These are phyloP conservation scores for Paramecium pentaurelia DNA, from an alignment of 73 alveolate genomes.

Conservation along the genomic window DNA sequence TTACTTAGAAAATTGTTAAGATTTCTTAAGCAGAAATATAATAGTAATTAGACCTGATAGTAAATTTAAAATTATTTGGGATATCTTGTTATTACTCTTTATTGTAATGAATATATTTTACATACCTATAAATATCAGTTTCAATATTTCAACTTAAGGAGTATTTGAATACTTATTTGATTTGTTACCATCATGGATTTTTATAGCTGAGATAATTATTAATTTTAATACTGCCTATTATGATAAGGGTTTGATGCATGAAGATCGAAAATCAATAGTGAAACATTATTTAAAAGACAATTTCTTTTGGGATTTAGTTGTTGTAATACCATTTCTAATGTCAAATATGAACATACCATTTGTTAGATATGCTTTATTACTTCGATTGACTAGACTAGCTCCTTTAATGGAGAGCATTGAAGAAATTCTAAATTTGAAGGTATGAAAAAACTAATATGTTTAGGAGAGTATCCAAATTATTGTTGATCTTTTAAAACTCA, in stretches of 20 bases:
- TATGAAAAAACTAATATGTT: not conserved
- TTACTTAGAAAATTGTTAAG: not conserved
- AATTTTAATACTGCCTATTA: conserved; percentile 70
- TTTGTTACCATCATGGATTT: conserved; percentile 44
- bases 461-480: conserved; percentile 61
- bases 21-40: not conserved
- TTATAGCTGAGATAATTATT: conserved; percentile 56
- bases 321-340: conserved; percentile 58
- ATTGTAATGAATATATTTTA: conserved; percentile 5
- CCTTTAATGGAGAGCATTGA: conserved; percentile 58
- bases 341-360: conserved; percentile 39
- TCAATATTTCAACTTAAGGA: not conserved
- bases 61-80: conserved; percentile 18
- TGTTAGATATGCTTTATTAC: conserved; percentile 63
- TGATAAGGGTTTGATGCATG: conserved; percentile 65
- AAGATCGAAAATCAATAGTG: conserved; percentile 59
- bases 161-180: conserved; percentile 15
- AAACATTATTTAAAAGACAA: conserved; percentile 59
- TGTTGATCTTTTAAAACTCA: conserved; percentile 47
- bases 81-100: not conserved
- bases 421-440: conserved; percentile 39
- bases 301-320: conserved; percentile 63
- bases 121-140: conserved; percentile 4
- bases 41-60: conserved; percentile 24
- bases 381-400: conserved; percentile 59